phyloP scores from a whole-genome alignment of 306 rosid genomes.

The Canavalia gladiata region DNA sequence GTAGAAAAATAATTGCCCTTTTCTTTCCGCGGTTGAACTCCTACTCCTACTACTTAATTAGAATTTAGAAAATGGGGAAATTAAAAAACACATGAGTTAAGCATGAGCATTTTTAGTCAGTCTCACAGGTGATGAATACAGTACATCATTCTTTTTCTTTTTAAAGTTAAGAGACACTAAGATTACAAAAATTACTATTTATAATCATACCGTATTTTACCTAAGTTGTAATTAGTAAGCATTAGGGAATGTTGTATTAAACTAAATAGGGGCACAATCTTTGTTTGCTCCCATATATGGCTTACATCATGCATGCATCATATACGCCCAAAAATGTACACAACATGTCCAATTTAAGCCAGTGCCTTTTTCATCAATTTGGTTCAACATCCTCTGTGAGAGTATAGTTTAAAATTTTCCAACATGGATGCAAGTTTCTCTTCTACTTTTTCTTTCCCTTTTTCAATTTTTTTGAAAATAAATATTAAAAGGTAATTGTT shows the following conservation, averaged over 20 bases:
- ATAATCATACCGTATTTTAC: slow-evolving; percentile 18
- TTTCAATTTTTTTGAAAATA: not conserved
- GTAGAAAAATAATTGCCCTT: not conserved
- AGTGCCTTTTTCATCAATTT: slow-evolving; percentile 44
- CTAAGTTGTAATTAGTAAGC: slow-evolving; percentile 10
- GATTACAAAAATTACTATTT: slow-evolving; percentile 33
- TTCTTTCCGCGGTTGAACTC: not conserved
- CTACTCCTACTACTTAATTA: not conserved
- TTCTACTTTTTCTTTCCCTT: not conserved
- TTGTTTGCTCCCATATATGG: slow-evolving; percentile 25
- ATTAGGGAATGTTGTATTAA: not conserved
- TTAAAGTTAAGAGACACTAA: not conserved
- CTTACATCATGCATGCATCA: slow-evolving; percentile 54
- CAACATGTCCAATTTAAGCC: slow-evolving; percentile 34
- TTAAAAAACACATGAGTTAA: slow-evolving; percentile 17
- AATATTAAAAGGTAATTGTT: not conserved
- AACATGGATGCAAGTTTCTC: slow-evolving; percentile 34
- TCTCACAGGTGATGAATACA: not conserved
- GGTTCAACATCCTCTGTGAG: slow-evolving; percentile 40
- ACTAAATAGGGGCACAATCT: slow-evolving; percentile 40
- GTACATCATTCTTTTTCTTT: not conserved
- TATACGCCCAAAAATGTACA: slow-evolving; percentile 28
- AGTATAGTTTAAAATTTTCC: slow-evolving; percentile 28
- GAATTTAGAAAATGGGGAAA: not conserved
- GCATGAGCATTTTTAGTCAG: not conserved